These are phyloP conservation scores for Erythrophleum ivorense DNA, from an alignment of 331 rosid genomes.

Conservation along the genomic window DNA sequence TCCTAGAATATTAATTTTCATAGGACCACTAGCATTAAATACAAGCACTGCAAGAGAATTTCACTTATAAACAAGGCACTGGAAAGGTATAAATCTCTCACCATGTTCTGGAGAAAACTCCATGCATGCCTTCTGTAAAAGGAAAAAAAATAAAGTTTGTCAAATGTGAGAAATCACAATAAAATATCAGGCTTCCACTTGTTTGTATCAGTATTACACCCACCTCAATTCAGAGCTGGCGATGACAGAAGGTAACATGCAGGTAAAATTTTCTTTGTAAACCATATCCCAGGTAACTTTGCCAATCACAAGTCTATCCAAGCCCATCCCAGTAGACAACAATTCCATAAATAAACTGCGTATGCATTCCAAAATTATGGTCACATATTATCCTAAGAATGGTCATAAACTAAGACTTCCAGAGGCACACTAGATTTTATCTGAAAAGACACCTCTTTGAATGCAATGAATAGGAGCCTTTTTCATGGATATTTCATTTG, in stretches of 20 bases:
- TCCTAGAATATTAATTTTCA: background rate
- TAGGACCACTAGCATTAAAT: background rate
- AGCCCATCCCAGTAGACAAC: slow-evolving; percentile 5
- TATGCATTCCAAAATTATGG: background rate
- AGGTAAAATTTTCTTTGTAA: slow-evolving; percentile 18
- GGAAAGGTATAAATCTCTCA: background rate
- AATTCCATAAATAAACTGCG: background rate
- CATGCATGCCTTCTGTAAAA: background rate
- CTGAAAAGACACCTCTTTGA: background rate
- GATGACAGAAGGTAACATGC: background rate
- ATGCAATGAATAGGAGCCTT: background rate
- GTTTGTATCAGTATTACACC: background rate
- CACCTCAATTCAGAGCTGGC: background rate
- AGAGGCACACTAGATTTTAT: slow-evolving; percentile 11
- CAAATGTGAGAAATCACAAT: slow-evolving; percentile 7
- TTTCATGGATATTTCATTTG: background rate
- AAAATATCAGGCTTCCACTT: background rate
- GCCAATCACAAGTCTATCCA: background rate
- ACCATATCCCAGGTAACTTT: background rate
- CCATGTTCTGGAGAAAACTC: background rate
- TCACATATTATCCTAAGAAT: background rate
- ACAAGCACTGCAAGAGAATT: background rate
- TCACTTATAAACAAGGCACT: background rate
- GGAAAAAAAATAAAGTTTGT: background rate
- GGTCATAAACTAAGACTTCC: background rate